Base-by-base conservation (phyloP, 306 rosid species). In the Mimosa bimucronata region DNA sequence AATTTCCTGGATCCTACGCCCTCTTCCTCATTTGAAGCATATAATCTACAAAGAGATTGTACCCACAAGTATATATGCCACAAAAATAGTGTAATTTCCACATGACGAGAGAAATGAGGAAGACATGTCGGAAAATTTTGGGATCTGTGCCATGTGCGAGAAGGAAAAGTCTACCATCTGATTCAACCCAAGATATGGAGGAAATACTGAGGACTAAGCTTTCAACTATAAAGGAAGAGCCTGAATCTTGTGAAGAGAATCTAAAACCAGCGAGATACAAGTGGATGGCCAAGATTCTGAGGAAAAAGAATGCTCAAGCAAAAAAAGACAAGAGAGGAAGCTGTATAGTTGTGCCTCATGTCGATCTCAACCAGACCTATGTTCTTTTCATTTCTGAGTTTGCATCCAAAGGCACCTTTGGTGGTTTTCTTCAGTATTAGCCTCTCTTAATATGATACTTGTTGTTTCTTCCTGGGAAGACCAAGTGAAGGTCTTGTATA, bases 141-240 rank as follows among this genome's bases (percentile, higher is more conserved):
- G 41, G 82, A 76, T 85, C 77, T 9, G 92, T 90, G 87, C 94
- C 94, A 26, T 92, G 92, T 82, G 83, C 88, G 18, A 84, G 87
- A 75, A 68, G 88, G 62, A 89, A 86, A 65, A 79, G 60, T 37
- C 55, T 88, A 67, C 57, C 88, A 74, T 81, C 81, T 4, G 91
- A 88, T 4, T 92, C 91, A 1, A 84, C 83, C 84, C 86, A 84
- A 70, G 94, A 88, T 76, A 88, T 86, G 77, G 94, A 88, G 73
- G 90, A 90, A 29, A 88, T 92, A 78, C 84, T 90, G 79, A 87
- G 90, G 85, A 83, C 88, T 80, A 92, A 90, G 88, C 92, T 92
- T 81, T 83, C 92, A 57, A 90, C 92, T 10, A 92, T 92, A 58
- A 81, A 69, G 62, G 97, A 92, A 81, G 97, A 90, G 76, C 91